Conservation (phyloP, 202 grass and related monocot species). For the Sporobolus alterniflorus region DNA sequence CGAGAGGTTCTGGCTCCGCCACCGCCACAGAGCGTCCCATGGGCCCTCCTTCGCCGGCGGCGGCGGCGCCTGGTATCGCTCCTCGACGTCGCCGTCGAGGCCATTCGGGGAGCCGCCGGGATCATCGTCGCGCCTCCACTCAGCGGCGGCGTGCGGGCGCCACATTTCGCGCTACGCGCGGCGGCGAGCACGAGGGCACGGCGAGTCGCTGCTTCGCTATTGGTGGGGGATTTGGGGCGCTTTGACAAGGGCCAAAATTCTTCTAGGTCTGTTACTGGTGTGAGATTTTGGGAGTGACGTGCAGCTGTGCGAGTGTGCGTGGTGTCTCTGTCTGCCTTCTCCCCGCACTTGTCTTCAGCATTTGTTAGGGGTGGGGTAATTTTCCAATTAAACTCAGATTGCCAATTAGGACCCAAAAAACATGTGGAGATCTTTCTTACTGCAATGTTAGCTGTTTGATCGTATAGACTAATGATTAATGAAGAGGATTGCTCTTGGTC, state of each 20-base stretch:
- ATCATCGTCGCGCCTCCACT: conserved; percentile 26
- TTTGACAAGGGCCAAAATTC: neutral
- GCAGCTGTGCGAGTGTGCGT: too few relatives aligned
- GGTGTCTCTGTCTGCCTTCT: neutral
- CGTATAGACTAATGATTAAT: too few relatives aligned
- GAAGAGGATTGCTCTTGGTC: too few relatives aligned
- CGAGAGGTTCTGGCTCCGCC: conserved; percentile 38
- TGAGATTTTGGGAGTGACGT: neutral
- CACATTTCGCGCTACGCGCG: conserved; percentile 42
- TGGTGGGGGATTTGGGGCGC: neutral
- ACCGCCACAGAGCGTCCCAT: conserved; percentile 38
- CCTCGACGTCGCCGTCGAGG: neutral
- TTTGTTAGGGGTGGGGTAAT: too few relatives aligned
- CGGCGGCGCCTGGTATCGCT: conserved; percentile 2
- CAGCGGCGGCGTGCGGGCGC: conserved; percentile 11
- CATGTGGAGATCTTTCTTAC: too few relatives aligned
- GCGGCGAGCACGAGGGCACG: neutral
- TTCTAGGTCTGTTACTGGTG: neutral
- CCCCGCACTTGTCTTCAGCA: too few relatives aligned
- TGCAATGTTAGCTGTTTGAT: too few relatives aligned
- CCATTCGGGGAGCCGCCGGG: conserved; percentile 16
- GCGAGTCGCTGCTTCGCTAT: conserved; percentile 15
- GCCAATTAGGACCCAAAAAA: too few relatives aligned
- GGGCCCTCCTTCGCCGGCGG: neutral
- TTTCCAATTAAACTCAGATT: too few relatives aligned